Percentiles rank a stretch among this genome's conserved stretches.
Conservation (phyloP, 228 moss, liverwort and hornwort species). For the Sphagnum magellanicum region DNA sequence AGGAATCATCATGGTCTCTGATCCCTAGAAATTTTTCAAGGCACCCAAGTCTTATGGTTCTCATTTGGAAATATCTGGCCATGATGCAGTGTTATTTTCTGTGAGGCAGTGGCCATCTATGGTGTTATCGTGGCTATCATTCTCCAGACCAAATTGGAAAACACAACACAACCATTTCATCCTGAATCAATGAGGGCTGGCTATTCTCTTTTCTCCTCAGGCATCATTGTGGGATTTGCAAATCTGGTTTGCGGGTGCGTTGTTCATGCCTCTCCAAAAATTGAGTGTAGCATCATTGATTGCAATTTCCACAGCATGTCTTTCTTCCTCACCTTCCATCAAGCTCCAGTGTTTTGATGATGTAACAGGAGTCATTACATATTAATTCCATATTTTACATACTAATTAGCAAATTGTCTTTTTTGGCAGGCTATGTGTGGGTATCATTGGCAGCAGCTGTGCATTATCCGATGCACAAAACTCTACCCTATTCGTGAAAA, state of each 20-base stretch:
- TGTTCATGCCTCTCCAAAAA: background rate
- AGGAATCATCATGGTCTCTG: too few species aligned
- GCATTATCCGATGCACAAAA: slow-evolving; percentile 97
- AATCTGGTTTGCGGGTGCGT: slow-evolving; percentile 90
- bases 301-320: too few species aligned
- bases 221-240: slow-evolving; percentile 93
- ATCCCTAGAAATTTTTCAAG: too few species aligned
- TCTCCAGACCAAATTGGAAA: slow-evolving; percentile 95
- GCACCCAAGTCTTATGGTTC: too few species aligned
- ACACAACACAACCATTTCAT: slow-evolving; percentile 63
- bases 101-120: slow-evolving; percentile 99
- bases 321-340: too few species aligned
- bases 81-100: slow-evolving; percentile 85
- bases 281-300: too few species aligned
- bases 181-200: slow-evolving; percentile 97
- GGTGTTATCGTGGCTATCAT: slow-evolving; percentile 99
- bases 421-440: slow-evolving; percentile 82
- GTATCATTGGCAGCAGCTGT: slow-evolving; percentile 98
- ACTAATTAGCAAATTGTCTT: background rate
- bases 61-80: too few species aligned
- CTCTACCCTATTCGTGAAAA: slow-evolving; percentile 90
- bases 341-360: too few species aligned
- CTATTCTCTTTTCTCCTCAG: slow-evolving; percentile 88
- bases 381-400: too few species aligned
- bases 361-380: too few species aligned